Evolutionary conservation across 345 rosid genomes (phyloP).

Genomic region (Luvunga scandens): DNA sequence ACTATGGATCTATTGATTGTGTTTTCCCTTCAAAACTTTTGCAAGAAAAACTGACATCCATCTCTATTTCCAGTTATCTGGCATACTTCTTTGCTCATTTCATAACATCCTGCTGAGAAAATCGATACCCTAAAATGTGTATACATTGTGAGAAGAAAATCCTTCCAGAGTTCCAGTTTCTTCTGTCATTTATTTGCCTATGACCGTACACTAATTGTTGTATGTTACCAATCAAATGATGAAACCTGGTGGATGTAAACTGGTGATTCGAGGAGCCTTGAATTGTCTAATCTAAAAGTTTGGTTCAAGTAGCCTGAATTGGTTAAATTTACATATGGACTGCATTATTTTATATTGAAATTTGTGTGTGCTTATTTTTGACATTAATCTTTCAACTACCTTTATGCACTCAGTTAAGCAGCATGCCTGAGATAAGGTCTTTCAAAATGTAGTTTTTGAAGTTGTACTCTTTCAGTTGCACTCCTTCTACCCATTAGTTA

Average conservation of each 20-base stretch:
- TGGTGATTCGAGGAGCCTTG: not conserved
- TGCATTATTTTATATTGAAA: not conserved
- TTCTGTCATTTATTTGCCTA: not conserved
- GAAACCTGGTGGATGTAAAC: not conserved
- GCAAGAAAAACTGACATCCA: not conserved
- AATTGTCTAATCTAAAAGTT: not conserved
- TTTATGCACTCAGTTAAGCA: not conserved
- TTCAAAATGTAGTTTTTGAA: not conserved
- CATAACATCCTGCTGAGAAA: not conserved
- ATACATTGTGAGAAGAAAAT: not conserved
- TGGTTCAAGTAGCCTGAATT: conserved; percentile 1
- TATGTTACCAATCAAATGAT: not conserved
- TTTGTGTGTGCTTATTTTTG: not conserved
- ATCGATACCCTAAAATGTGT: not conserved
- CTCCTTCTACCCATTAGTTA: not conserved
- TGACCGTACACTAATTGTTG: not conserved
- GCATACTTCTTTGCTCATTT: not conserved
- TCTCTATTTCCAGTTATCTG: not conserved
- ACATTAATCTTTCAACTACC: not conserved
- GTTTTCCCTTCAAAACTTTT: not conserved
- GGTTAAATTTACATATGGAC: not conserved
- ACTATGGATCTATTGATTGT: not conserved
- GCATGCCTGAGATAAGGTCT: not conserved
- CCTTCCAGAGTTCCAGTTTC: not conserved
- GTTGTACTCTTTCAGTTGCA: conserved; percentile 4